These are phyloP conservation scores for Cercophora newfieldiana DNA, from an alignment of 495 filamentous ascomycete genomes.

Conservation along the genomic window DNA sequence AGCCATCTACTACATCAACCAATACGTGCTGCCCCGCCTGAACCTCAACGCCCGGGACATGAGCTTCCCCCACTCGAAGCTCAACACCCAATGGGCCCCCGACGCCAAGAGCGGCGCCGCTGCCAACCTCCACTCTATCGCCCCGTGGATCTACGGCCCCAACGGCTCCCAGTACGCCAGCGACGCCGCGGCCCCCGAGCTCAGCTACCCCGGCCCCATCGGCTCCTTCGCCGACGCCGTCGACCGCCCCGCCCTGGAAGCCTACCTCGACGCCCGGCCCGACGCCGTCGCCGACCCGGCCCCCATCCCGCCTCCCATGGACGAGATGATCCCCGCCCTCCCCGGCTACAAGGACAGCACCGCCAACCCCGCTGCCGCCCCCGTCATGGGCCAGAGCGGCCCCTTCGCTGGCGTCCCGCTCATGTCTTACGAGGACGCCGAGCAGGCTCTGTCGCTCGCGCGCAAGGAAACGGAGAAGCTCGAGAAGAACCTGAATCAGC, in stretches of 20 bases:
- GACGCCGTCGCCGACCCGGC: background rate
- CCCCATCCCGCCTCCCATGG: background rate
- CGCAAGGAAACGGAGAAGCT: constrained; percentile 67
- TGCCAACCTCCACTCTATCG: constrained; percentile 40
- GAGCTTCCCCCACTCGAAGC: constrained; percentile 31
- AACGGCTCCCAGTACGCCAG: constrained; percentile 13
- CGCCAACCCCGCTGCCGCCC: background rate
- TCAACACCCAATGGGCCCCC: constrained; percentile 11
- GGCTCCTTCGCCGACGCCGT: constrained; percentile 21
- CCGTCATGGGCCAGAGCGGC: constrained; percentile 5
- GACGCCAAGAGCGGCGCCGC: constrained; percentile 29
- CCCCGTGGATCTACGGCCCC: constrained; percentile 45
- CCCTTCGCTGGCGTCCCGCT: constrained; percentile 50
- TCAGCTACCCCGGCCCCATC: constrained; percentile 35
- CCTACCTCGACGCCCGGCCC: constrained; percentile 17
- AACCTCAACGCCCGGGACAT: constrained; percentile 45
- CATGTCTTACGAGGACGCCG: constrained; percentile 61
- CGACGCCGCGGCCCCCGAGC: constrained; percentile 32
- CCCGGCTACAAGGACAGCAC: background rate
- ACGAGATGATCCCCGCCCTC: background rate
- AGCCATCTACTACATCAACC: constrained; percentile 65
- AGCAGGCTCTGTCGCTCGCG: constrained; percentile 55
- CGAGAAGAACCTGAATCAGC: constrained; percentile 63
- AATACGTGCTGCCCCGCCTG: constrained; percentile 59
- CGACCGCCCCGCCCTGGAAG: constrained; percentile 2